A percentile compares a stretch with the other conserved stretches of the same genome.
Conservation (phyloP, 768 basidiomycete species). For the Boletus rubropictus region DNA sequence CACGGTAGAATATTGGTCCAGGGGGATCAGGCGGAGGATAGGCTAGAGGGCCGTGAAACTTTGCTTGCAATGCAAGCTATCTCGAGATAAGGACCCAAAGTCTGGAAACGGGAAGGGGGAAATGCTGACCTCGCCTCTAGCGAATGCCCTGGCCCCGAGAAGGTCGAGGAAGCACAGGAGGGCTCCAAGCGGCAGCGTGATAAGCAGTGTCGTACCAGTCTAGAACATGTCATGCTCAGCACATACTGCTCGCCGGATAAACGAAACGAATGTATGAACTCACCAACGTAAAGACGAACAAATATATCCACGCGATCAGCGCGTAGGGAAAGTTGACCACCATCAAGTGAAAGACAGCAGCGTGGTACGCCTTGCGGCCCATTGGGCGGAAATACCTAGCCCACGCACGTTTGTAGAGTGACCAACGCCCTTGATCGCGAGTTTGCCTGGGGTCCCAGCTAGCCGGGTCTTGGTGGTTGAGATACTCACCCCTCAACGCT, state of each 20-base stretch:
- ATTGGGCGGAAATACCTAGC: slow-evolving; percentile 63
- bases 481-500: slow-evolving; percentile 17
- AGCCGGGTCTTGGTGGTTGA: slow-evolving; percentile 17
- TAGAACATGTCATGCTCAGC: slow-evolving; percentile 27
- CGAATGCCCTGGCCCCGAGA: slow-evolving; percentile 64
- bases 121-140: slow-evolving; percentile 58
- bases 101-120: neutral
- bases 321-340: slow-evolving; percentile 78
- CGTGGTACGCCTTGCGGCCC: slow-evolving; percentile 50
- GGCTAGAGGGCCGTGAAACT: slow-evolving; percentile 63
- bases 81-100: slow-evolving; percentile 12
- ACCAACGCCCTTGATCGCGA: slow-evolving; percentile 6
- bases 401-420: slow-evolving; percentile 33
- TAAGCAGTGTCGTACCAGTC: slow-evolving; percentile 75
- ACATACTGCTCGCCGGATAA: slow-evolving; percentile 1
- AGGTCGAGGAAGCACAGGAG: slow-evolving; percentile 74
- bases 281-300: slow-evolving; percentile 78
- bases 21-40: slow-evolving; percentile 62
- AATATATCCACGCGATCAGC: slow-evolving; percentile 68
- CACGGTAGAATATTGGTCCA: slow-evolving; percentile 68
- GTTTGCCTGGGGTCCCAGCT: slow-evolving; percentile 1
- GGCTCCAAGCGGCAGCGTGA: slow-evolving; percentile 72
- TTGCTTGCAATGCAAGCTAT: slow-evolving; percentile 65
- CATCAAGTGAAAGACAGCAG: slow-evolving; percentile 61
- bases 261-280: slow-evolving; percentile 26